Base-by-base conservation (phyloP, 169 alveolate genomes). In the Plasmodium cynomolgi region DNA sequence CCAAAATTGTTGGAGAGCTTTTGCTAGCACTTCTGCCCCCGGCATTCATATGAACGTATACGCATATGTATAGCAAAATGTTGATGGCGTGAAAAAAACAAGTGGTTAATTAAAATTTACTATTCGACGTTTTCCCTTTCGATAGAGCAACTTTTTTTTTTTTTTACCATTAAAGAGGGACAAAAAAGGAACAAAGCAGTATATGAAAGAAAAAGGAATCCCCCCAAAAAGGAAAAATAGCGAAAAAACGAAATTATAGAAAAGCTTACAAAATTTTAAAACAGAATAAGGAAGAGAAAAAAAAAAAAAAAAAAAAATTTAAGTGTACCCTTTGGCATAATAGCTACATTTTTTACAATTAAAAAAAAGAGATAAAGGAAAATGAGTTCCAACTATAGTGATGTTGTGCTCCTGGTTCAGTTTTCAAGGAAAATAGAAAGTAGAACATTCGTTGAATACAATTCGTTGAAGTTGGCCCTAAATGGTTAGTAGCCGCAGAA, bases 391-490 rank as follows among this genome's bases (percentile, higher is more conserved):
- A 75, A 50, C 47, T 84, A 92, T 56, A 92, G 93, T 47, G 93
- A 84, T 58, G 95, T 92, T 92, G 94, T 88, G 11, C 37, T 88
- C 41, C 72, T 92, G 81, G 95, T 92, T 77, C 95, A 92, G 58
- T 92, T 92, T 62, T 84, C 95, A 11, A 75, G 74, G 33, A 84
- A 92, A 75, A 82, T 92, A 81, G 93, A 92, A 56, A 92, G 93
- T 81, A 83, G 95, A 71, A 92, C 95, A 13, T 92, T 84, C 71
- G 93, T 92, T 81, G 95, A 92, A 58, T 92, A 92, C 68, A 84
- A 92, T 41, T 92, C 95, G 29, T 44, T 92, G 80, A 83, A 92
- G 83, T 92, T 92, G 56, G 95, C 95, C 20, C 77, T 92, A 68
- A 84, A 92, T 92, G 95, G 95, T 88, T 50, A 81, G 26, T 68